Evolutionary conservation across 1,284 basidiomycete genomes (phyloP).

Genomic region (Puccinia triticina): DNA sequence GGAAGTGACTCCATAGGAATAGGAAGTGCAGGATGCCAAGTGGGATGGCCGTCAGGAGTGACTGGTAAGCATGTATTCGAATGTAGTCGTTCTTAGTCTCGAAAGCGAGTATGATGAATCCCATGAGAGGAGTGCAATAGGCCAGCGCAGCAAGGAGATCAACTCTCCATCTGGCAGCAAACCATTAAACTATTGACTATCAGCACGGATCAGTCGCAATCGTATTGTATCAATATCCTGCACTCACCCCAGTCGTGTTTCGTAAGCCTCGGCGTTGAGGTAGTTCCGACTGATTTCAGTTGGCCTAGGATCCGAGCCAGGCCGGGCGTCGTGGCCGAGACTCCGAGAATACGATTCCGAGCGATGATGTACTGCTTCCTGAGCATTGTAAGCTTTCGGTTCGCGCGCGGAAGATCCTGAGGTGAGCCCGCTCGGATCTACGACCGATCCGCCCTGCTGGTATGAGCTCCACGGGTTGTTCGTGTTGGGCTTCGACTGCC

Average conservation of each 20-base stretch:
- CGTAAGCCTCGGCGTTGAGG: constrained; percentile 46
- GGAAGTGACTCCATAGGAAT: constrained; percentile 49
- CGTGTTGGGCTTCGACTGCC: constrained; percentile 14
- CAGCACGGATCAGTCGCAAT: constrained; percentile 26
- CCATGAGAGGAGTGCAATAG: constrained; percentile 45
- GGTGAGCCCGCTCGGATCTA: not conserved
- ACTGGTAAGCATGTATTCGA: constrained; percentile 50
- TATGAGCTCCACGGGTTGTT: constrained; percentile 49
- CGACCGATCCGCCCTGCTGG: constrained; percentile 22
- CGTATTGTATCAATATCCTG: not conserved
- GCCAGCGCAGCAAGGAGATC: constrained; percentile 42
- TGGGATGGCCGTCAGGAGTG: constrained; percentile 46
- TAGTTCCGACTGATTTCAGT: not conserved
- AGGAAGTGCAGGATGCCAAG: constrained; percentile 35
- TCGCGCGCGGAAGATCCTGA: constrained; percentile 4
- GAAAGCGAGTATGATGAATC: constrained; percentile 35
- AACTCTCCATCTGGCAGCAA: constrained; percentile 40
- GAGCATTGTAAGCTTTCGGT: not conserved
- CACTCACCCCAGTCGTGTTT: constrained; percentile 49
- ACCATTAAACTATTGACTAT: not conserved
- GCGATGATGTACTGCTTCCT: not conserved
- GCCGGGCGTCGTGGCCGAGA: constrained; percentile 8
- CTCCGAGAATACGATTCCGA: constrained; percentile 6
- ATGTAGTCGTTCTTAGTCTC: constrained; percentile 49
- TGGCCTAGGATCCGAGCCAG: not conserved